Evolutionary conservation across 179 eudicot species (phyloP), one percentile per base, ranked within the genome.

Genomic region (Pouteria campechiana): DNA sequence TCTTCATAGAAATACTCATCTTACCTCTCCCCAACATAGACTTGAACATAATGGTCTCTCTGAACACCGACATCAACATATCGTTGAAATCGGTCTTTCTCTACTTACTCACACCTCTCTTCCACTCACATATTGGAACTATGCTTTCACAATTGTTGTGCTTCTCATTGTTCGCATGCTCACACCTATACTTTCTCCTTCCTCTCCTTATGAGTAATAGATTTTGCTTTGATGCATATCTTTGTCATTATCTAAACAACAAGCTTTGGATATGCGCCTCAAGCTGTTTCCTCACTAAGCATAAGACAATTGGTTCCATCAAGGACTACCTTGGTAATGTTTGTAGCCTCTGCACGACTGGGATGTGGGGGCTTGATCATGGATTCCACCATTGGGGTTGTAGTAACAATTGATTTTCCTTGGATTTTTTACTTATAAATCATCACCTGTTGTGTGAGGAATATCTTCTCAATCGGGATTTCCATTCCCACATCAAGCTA

Each of bases 211-310:
- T n/a, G n/a, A n/a, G n/a, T n/a, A n/a, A n/a, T n/a, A n/a, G n/a
- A n/a, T n/a, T 68, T 69, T n/a, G 74, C 65, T 44, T 68, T 69
- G 11, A 68, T 31, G 20, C 74, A 68, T 13, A 68, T 68, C 45
- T 58, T 63, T 24, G 74, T 65, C 74, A 68, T 68, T 35, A 65
- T 68, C 3, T 25, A 54, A 18, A 68, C 74, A 2, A 69, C 74
- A 3, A 52, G 50, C 19, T 68, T 69, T n/a, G 74, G 74, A 46
- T 68, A 68, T 30, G 74, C 69, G 17, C 74, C 74, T 3, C 65
- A 68, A 21, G 74, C 74, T 40, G 69, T 68, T 53, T 63, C 74
- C 8, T 69, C 74, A 22, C 74, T 68, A 30, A 68, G 65, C 74
- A 68, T 68, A 8, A 68, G 69, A 44, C 74, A 68, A 54, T 68